Evolutionary conservation across 2,329 filamentous ascomycete genomes (phyloP).

Genomic region (Aspergillus piperis): DNA sequence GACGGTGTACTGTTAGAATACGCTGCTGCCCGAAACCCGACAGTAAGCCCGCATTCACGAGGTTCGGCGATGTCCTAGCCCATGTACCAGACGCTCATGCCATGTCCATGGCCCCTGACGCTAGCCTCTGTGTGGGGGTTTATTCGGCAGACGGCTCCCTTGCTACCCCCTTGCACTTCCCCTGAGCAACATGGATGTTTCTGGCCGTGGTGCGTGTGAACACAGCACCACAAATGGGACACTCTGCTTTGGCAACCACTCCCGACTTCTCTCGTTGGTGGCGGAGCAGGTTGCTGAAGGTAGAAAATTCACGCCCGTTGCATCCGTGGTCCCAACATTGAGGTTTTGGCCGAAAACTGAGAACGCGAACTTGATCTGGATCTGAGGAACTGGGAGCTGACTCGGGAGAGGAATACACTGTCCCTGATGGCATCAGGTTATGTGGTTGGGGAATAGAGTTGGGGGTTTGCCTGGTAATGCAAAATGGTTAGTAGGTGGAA

Average conservation of each 20-base stretch:
- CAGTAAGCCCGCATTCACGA: background rate
- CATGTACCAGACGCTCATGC: background rate
- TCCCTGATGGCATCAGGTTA: constrained; percentile 25
- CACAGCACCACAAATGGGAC: constrained; percentile 87
- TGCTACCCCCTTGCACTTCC: constrained; percentile 76
- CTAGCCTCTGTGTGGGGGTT: background rate
- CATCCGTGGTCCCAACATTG: constrained; percentile 98
- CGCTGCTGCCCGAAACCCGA: background rate
- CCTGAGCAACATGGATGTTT: constrained; percentile 82
- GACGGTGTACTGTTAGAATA: background rate
- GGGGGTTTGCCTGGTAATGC: constrained; percentile 26
- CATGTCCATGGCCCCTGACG: background rate
- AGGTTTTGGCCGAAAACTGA: constrained; percentile 82
- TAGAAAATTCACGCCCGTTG: constrained; percentile 92
- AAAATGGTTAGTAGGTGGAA: constrained; percentile 14
- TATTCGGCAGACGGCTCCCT: constrained; percentile 33
- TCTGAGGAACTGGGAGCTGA: constrained; percentile 33
- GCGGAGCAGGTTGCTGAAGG: constrained; percentile 89
- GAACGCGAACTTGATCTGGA: constrained; percentile 61
- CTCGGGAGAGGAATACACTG: constrained; percentile 32
- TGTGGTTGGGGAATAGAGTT: constrained; percentile 30
- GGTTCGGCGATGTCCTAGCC: background rate
- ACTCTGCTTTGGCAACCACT: constrained; percentile 82
- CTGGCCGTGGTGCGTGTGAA: constrained; percentile 87
- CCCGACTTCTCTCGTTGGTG: constrained; percentile 95